Base-by-base conservation (phyloP, 2,329 filamentous ascomycete species). In the Neonectria neomacrospora region DNA sequence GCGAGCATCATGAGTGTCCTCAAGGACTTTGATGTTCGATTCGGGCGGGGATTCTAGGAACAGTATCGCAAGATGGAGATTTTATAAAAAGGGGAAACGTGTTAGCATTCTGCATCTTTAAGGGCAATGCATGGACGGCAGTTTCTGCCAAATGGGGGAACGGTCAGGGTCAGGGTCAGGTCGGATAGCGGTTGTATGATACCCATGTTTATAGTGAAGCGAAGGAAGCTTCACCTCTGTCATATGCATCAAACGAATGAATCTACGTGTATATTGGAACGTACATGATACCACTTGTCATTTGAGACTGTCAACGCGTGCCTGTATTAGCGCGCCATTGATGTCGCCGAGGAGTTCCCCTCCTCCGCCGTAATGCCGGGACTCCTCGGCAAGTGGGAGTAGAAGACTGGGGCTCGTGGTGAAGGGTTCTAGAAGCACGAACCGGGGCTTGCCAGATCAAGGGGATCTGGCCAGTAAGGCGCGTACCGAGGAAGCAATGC, bases 1-100 rank as follows among this genome's bases (percentile, higher is more conserved):
- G 91, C 91, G 1, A 94, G 91, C 76, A 93, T 94, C 58, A 94
- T 94, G 91, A 90, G 90, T 44, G 91, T 94, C n/a, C 79, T 94
- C 63, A 92, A 91, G 77, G 90, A 91, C 67, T 94, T 94, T 78
- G 91, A 94, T 72, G 84, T 92, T 53, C 82, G 91, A 57, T 94
- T 94, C 75, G 88, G 88, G 41, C 73, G 77, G 39, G 77, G 79
- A 51, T 75, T 75, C 48, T 79, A 69, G 74, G 58, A 58, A 53
- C 11, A 52, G 8, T 16, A 48, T 32, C 37, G 51, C 48, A 65
- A 39, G 39, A 44, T 61, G 51, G 50, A 60, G 22, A 54, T 56
- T 51, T 53, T 45, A 50, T 48, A 67, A 70, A 67, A 69, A 60
- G 61, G 37, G 64, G 58, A 57, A 53, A 50, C 54, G 54, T 51